Conservation (phyloP, 2,329 filamentous ascomycete species). For the Plectosphaerella cucumerina region DNA sequence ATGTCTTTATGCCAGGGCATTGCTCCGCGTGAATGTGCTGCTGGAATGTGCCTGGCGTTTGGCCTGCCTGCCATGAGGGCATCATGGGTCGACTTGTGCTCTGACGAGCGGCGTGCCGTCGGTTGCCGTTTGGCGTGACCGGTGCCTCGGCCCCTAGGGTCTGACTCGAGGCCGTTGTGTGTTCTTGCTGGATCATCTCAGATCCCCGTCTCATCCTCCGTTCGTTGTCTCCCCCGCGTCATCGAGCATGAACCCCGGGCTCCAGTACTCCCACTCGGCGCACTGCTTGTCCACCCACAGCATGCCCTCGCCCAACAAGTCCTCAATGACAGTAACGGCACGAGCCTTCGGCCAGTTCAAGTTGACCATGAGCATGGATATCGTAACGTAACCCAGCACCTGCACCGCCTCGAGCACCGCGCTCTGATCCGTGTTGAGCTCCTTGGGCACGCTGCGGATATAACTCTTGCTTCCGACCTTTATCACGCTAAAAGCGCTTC, state of each 20-base stretch:
- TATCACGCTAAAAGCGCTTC: slow-evolving; percentile 81
- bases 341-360: slow-evolving; percentile 79
- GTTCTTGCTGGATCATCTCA: slow-evolving; percentile 14
- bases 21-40: no score
- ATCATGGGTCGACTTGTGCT: no score
- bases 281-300: slow-evolving; percentile 90
- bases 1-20: no score
- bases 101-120: no score
- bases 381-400: slow-evolving; percentile 82
- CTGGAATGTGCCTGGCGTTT: no score
- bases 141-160: neutral
- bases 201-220: slow-evolving; percentile 9
- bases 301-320: slow-evolving; percentile 82
- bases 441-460: slow-evolving; percentile 89
- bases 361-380: slow-evolving; percentile 85
- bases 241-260: slow-evolving; percentile 66
- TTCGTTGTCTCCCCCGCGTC: slow-evolving; percentile 18
- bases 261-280: slow-evolving; percentile 90
- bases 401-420: slow-evolving; percentile 89
- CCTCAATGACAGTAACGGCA: slow-evolving; percentile 85
- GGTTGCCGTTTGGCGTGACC: no score
- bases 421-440: slow-evolving; percentile 91
- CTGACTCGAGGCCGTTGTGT: neutral
- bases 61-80: no score
- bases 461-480: slow-evolving; percentile 80